A percentile compares a stretch with the other conserved stretches of the same genome.
Conservation (phyloP, 202 grass and related monocot genomes). For the Musa balbisiana region DNA sequence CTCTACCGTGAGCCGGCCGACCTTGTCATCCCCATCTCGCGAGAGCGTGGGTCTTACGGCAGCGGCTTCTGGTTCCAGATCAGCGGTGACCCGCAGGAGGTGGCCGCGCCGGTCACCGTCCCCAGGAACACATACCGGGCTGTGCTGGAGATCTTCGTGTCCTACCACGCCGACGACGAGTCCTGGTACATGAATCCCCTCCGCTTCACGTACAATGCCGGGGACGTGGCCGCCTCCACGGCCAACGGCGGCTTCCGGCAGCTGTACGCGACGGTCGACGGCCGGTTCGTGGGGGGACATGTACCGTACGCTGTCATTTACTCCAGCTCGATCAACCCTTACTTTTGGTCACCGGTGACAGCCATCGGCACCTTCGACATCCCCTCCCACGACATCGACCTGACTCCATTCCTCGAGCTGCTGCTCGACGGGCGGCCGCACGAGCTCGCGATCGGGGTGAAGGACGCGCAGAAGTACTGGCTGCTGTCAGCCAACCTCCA, state of each 20-base stretch:
- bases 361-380: constrained; percentile 1
- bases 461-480: neutral
- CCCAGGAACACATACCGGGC: constrained; percentile 10
- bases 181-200: neutral
- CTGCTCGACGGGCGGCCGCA: neutral
- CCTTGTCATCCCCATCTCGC: constrained; percentile 6
- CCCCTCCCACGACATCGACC: neutral
- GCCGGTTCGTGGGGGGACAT: neutral
- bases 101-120: neutral
- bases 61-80: constrained; percentile 14
- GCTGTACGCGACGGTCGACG: neutral
- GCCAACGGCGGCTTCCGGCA: neutral
- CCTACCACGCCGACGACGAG: constrained; percentile 19
- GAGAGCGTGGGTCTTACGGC: neutral
- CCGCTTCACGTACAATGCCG: neutral
- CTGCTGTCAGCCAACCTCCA: neutral
- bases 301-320: neutral
- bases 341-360: constrained; percentile 3
- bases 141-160: constrained; percentile 17
- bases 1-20: constrained; percentile 16
- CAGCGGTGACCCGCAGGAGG: neutral
- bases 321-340: constrained; percentile 3
- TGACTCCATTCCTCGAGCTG: constrained; percentile 1
- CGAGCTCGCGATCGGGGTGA: neutral
- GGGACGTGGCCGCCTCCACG: neutral